phyloP scores from a whole-genome alignment of 2,329 filamentous ascomycete genomes.

The Alternaria sp. region DNA sequence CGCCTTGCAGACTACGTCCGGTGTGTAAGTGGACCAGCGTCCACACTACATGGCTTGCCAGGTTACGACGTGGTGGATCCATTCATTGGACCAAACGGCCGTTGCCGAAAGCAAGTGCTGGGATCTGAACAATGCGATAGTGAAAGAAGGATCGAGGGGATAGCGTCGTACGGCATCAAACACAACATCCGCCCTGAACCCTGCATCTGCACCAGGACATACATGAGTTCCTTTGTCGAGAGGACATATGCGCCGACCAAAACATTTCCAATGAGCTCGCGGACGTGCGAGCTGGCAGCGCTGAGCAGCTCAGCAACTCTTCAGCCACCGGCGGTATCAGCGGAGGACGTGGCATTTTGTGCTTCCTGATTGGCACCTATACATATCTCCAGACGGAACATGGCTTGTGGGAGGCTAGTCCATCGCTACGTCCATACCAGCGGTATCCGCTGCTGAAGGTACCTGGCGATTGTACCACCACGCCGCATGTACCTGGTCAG shows the following conservation, averaged over 20 bases:
- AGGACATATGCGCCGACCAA: constrained; percentile 6
- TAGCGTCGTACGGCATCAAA: constrained; percentile 45
- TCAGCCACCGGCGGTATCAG: background rate
- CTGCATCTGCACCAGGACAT: constrained; percentile 29
- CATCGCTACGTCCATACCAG: background rate
- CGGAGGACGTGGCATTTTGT: background rate
- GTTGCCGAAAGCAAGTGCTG: constrained; percentile 26
- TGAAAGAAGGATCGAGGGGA: constrained; percentile 42
- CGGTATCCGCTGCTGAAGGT: background rate
- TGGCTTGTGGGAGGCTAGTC: background rate
- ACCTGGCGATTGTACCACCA: constrained; percentile 2
- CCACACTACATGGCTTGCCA: constrained; percentile 34
- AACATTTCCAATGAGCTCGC: constrained; percentile 24
- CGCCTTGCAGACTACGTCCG: constrained; percentile 37
- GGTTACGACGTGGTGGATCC: constrained; percentile 15
- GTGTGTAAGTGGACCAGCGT: constrained; percentile 35
- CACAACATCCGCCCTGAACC: constrained; percentile 36
- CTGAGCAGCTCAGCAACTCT: constrained; percentile 6
- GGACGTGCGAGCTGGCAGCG: constrained; percentile 16
- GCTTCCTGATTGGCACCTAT: background rate
- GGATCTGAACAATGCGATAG: constrained; percentile 28
- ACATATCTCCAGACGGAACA: background rate
- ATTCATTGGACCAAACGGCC: constrained; percentile 32
- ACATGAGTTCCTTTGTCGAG: constrained; percentile 21
- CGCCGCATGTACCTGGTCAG: constrained; percentile 4